Conservation (phyloP, 345 rosid genomes). For the Pistacia integerrima region DNA sequence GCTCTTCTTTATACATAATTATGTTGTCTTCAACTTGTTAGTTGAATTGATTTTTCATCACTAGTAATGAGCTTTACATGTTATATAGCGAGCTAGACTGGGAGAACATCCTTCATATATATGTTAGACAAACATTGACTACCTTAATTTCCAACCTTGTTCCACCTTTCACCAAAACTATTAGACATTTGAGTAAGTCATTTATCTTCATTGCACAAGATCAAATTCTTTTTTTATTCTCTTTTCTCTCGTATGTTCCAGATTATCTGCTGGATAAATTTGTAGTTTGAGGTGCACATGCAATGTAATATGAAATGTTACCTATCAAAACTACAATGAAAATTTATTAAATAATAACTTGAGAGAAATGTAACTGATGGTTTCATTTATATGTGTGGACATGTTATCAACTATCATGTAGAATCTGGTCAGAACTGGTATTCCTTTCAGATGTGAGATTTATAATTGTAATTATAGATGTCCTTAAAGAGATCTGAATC, state of each 20-base stretch:
- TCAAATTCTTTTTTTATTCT: background rate
- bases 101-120: background rate
- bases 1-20: background rate
- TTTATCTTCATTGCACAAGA: background rate
- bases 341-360: background rate
- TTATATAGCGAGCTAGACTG: background rate
- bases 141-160: background rate
- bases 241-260: background rate
- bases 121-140: background rate
- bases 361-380: background rate
- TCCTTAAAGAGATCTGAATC: conserved; percentile 1
- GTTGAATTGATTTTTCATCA: background rate
- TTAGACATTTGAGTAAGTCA: background rate
- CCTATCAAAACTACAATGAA: background rate
- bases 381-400: background rate
- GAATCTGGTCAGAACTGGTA: background rate
- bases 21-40: background rate
- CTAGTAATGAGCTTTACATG: background rate
- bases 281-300: background rate
- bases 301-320: background rate
- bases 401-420: background rate
- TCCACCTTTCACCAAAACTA: background rate
- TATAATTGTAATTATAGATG: background rate
- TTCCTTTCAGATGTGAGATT: background rate
- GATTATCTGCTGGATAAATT: background rate